Conservation (phyloP, 306 rosid genomes). For the Sphenostylis stenocarpa region DNA sequence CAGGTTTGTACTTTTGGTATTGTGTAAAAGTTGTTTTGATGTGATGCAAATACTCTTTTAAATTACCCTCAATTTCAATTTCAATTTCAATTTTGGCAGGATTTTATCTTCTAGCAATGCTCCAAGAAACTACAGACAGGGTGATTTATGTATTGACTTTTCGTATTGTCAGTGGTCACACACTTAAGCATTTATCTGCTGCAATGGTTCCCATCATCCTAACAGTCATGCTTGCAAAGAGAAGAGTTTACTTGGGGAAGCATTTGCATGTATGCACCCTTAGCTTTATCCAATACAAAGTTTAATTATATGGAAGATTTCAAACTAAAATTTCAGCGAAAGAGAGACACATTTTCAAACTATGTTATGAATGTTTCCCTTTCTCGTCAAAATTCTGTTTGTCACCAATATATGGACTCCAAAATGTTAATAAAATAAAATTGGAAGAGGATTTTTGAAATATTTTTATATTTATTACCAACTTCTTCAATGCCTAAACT, state of each 20-base stretch:
- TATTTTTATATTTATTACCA: neutral
- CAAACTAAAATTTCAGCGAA: neutral
- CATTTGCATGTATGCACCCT: conserved; percentile 26
- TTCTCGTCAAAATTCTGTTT: too few relatives aligned
- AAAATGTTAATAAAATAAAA: neutral
- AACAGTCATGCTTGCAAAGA: conserved; percentile 88
- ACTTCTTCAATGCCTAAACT: too few relatives aligned
- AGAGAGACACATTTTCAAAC: too few relatives aligned
- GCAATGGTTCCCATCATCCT: conserved; percentile 80
- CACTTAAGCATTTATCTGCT: conserved; percentile 87
- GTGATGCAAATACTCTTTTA: conserved; percentile 4
- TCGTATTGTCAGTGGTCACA: conserved; percentile 88
- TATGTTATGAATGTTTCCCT: conserved; percentile 1
- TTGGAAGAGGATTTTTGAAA: neutral
- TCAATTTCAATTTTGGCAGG: conserved; percentile 44
- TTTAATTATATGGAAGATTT: conserved; percentile 12
- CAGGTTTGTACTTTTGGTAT: conserved; percentile 56
- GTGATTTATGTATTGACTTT: conserved; percentile 59
- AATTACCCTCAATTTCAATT: conserved; percentile 21
- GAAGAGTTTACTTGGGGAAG: conserved; percentile 59
- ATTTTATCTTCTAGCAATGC: conserved; percentile 81
- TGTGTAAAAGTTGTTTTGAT: neutral
- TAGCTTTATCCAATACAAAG: neutral
- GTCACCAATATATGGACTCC: too few relatives aligned
- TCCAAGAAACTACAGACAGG: conserved; percentile 76